Evolutionary conservation across 2,329 filamentous ascomycete genomes (phyloP), one percentile per base, ranked within the genome.

Genomic region (Apiospora koreana): DNA sequence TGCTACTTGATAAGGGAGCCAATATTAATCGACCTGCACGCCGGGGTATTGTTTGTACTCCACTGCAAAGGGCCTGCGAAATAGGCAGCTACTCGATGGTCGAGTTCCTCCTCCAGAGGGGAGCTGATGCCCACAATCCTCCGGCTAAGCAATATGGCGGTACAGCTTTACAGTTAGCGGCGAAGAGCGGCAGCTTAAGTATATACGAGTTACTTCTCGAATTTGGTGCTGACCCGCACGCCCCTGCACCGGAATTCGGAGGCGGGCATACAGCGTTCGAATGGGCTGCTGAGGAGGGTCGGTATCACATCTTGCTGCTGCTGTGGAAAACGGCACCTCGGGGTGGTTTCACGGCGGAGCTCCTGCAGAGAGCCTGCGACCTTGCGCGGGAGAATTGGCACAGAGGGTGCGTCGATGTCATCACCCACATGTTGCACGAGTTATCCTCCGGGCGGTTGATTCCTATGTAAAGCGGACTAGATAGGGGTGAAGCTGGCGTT

Each of bases 91-190:
- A 72, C 10, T 35, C 62, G 2, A 72, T 75, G 16, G 68, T 71
- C 12, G 43, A 45, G 14, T 46, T 74, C 21, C 65, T 76, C 2
- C 69, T 75, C 14, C 43, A 70, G 14, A 16, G 69, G 1, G 68
- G 68, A 8, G 73, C 73, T 10, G 46, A 73, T 3, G 69, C 73
- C 48, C 73, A 72, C 23, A 72, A 67, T 3, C n/a, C 68, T 12
- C 69, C 72, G 8, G 68, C 64, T 3, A 48, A 21, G 9, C 65
- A 68, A 23, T 0, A 43, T 9, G 74, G 74, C 3, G 73, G 69
- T 18, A 76, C 73, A 1, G 73, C 73, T 0, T 25, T 75, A 1
- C 74, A 74, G 38, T 64, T 73, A 7, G 73, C 73, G 10, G 73
- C 74, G 0, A 73, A 73, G 2, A 38, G 54, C 3, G 73, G 73